phyloP scores from a whole-genome alignment of 2,329 filamentous ascomycete genomes.

The Lachnellula subtilissima region DNA sequence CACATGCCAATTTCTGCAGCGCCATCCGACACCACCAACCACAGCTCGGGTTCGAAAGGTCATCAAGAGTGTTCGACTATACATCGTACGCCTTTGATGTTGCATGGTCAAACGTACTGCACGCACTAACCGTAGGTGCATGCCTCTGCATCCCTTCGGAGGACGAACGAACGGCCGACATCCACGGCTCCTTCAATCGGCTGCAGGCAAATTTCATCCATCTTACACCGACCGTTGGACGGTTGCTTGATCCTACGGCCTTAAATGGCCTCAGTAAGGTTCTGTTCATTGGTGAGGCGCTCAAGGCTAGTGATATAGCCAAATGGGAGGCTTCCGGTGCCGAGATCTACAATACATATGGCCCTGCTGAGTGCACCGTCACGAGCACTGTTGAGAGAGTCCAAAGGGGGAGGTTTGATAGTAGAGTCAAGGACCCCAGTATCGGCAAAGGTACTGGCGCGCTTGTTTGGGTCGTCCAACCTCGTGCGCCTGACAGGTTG shows the following conservation, averaged over 20 bases:
- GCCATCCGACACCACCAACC: neutral
- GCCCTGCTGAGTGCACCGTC: constrained; percentile 63
- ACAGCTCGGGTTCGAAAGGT: neutral
- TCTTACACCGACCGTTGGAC: constrained; percentile 9
- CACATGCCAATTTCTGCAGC: constrained; percentile 6
- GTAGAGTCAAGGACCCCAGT: too few relatives aligned
- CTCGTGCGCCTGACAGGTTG: constrained; percentile 1
- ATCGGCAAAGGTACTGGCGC: constrained; percentile 1
- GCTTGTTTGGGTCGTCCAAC: constrained; percentile 7
- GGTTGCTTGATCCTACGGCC: constrained; percentile 4
- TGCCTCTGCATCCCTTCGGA: constrained; percentile 14
- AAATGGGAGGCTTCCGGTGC: constrained; percentile 32
- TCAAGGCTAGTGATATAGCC: neutral
- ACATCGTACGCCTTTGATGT: constrained; percentile 12
- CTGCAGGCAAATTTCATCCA: constrained; percentile 1
- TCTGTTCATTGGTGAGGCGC: constrained; percentile 54
- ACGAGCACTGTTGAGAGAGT: neutral
- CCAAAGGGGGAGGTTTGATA: too few relatives aligned
- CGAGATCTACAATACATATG: constrained; percentile 51
- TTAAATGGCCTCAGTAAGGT: constrained; percentile 1
- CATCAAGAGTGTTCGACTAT: constrained; percentile 4
- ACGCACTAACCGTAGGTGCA: constrained; percentile 10
- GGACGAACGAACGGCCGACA: constrained; percentile 4
- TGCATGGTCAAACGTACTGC: constrained; percentile 4
- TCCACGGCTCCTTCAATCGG: neutral